Evolutionary conservation across 371 early-diverging fungal genomes (phyloP), one percentile per base, ranked within the genome.

Genomic region (Paraphysoderma sedebokerense): DNA sequence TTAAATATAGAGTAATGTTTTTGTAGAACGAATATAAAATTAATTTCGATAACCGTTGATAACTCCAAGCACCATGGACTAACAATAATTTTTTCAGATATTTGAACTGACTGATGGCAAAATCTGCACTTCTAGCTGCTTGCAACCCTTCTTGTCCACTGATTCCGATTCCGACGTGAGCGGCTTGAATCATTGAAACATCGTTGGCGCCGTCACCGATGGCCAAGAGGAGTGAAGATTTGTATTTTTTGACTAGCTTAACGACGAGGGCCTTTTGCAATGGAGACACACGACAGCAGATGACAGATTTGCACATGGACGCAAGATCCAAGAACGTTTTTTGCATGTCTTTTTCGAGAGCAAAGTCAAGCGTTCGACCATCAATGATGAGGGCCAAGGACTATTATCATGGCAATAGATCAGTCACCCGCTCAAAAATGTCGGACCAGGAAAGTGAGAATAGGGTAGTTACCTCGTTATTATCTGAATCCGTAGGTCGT

Each of bases 201-300:
- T 98, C 98, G 59, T 98, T 98, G 32, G 96, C 96, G 39, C 98
- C 98, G 63, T 98, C 98, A 35, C 98, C 97, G 46, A 92, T 91
- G 35, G 82, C 93, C 50, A 85, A 77, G 44, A 79, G 59, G 55
- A 81, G 84, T 9, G 86, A 76, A 47, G 69, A 80, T 36, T 64
- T 67, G 37, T 77, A 71, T 15, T 81, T 72, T 54, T 85, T 85
- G 28, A 96, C 85, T 29, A 85, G 63, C 55, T 82, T 82, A 26
- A 91, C 89, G n/a, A 96, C 87, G 52, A 85, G 56, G 0, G 91
- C 89, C 68, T 96, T 96, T 57, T 93, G 91, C 20, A 85, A 63
- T 24, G 97, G 97, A 7, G 87, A 84, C 20, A 92, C 88, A 59
- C 97, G 84, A 58, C 91, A 92, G 58, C 90, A 90, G 5, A 90